Conservation (phyloP, 2,329 filamentous ascomycete genomes). For the Diplocarpon mali region DNA sequence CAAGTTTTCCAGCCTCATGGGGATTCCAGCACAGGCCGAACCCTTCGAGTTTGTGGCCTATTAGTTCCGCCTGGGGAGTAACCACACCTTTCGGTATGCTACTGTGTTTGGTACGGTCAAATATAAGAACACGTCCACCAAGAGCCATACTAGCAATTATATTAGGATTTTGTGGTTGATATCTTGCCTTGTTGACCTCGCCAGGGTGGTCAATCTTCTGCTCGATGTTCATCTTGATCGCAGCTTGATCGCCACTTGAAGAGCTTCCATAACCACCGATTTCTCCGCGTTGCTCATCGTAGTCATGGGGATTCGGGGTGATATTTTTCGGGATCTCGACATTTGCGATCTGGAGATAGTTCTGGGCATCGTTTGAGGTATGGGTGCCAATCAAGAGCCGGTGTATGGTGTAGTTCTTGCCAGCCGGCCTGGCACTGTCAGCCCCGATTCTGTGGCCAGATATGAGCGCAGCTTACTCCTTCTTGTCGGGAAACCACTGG, state of each 20-base stretch:
- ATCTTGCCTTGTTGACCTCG: constrained; percentile 97
- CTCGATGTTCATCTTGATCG: constrained; percentile 81
- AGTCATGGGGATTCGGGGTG: constrained; percentile 66
- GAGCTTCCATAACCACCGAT: constrained; percentile 81
- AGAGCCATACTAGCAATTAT: constrained; percentile 89
- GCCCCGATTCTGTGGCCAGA: not conserved
- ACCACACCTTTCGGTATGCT: constrained; percentile 62
- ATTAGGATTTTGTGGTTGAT: constrained; percentile 94
- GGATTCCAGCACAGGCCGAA: constrained; percentile 93
- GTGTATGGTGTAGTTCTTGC: constrained; percentile 79
- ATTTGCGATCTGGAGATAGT: constrained; percentile 91
- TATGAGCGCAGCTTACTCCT: constrained; percentile 42
- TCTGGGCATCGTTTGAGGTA: constrained; percentile 73
- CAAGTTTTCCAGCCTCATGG: constrained; percentile 63
- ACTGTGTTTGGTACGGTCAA: constrained; percentile 91
- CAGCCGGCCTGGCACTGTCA: constrained; percentile 45
- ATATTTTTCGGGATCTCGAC: constrained; percentile 80
- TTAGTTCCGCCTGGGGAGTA: constrained; percentile 72
- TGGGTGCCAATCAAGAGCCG: constrained; percentile 89
- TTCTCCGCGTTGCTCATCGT: constrained; percentile 85
- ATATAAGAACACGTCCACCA: constrained; percentile 81
- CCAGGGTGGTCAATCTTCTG: constrained; percentile 95
- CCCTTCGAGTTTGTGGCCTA: constrained; percentile 79
- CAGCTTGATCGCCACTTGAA: constrained; percentile 52
- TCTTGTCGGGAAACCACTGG: constrained; percentile 95